Conservation (phyloP, 1,284 basidiomycete species). For the Pseudomicrostroma phylloplanum region DNA sequence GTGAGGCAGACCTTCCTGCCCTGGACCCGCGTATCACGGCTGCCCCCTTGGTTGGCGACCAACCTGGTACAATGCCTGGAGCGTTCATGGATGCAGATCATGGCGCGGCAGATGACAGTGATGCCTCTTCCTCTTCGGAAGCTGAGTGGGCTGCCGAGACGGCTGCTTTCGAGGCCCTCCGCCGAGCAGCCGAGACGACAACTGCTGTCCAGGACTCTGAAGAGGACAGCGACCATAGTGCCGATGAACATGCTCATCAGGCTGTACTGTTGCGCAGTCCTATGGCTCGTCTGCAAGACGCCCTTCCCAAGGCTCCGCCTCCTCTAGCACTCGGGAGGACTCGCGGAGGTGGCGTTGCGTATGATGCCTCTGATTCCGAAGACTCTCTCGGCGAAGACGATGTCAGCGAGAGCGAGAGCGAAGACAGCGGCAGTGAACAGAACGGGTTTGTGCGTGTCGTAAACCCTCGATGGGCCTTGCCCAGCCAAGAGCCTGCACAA, state of each 20-base stretch:
- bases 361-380: slow-evolving; percentile 3
- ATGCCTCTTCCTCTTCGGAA: neutral
- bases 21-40: neutral
- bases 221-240: neutral
- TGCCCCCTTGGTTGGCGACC: neutral
- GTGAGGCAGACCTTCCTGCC: neutral
- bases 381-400: neutral
- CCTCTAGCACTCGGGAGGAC: neutral
- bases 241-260: neutral
- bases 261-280: neutral
- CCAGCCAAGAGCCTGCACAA: too few species aligned
- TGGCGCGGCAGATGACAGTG: neutral
- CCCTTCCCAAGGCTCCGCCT: slow-evolving; percentile 4
- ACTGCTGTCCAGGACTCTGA: neutral
- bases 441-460: neutral
- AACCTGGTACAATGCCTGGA: neutral
- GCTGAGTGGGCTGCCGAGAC: slow-evolving; percentile 2
- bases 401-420: neutral
- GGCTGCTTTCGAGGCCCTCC: neutral
- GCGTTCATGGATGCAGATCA: neutral
- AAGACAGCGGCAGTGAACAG: neutral
- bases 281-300: neutral
- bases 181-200: neutral
- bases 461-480: neutral
- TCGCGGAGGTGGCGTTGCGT: neutral